A percentile compares a stretch with the other conserved stretches of the same genome.
Conservation (phyloP, 2,329 filamentous ascomycete species). For the Trichoderma pleuroti region DNA sequence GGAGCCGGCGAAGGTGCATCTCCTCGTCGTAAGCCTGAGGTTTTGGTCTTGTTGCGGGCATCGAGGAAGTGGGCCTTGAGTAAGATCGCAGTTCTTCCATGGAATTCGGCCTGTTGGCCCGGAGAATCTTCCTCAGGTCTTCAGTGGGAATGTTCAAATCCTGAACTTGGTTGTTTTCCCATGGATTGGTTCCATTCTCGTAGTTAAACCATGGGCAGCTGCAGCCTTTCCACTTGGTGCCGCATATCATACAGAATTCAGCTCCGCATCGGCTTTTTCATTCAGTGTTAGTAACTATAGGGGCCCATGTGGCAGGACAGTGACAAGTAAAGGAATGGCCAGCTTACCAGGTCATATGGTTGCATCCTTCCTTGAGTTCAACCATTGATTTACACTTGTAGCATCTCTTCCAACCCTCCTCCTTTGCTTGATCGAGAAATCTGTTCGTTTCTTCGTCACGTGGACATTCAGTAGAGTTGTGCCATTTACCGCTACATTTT, state of each 20-base stretch:
- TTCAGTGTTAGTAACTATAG: background rate
- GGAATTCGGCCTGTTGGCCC: constrained; percentile 3
- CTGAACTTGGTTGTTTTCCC: constrained; percentile 30
- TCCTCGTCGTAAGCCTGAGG: constrained; percentile 45
- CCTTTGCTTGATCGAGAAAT: constrained; percentile 62
- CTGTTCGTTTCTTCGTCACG: constrained; percentile 63
- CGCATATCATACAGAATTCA: constrained; percentile 86
- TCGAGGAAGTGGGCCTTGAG: constrained; percentile 19
- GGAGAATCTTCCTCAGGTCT: constrained; percentile 17
- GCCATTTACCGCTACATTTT: constrained; percentile 70
- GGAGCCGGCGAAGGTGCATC: constrained; percentile 42
- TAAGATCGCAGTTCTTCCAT: constrained; percentile 19
- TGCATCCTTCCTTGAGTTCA: constrained; percentile 77
- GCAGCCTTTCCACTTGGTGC: constrained; percentile 76
- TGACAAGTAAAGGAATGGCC: background rate
- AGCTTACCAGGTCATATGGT: constrained; percentile 81
- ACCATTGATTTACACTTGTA: constrained; percentile 70
- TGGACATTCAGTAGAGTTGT: constrained; percentile 66
- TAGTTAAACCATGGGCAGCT: constrained; percentile 79
- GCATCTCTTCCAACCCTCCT: constrained; percentile 72
- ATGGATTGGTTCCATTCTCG: constrained; percentile 32
- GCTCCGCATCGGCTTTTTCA: constrained; percentile 66
- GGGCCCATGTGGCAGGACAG: constrained; percentile 20
- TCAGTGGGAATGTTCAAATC: constrained; percentile 47
- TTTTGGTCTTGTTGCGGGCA: constrained; percentile 25